These are phyloP conservation scores for Teunomyces barrocoloradensis DNA, from an alignment of 805 yeast genomes.

Conservation along the genomic window DNA sequence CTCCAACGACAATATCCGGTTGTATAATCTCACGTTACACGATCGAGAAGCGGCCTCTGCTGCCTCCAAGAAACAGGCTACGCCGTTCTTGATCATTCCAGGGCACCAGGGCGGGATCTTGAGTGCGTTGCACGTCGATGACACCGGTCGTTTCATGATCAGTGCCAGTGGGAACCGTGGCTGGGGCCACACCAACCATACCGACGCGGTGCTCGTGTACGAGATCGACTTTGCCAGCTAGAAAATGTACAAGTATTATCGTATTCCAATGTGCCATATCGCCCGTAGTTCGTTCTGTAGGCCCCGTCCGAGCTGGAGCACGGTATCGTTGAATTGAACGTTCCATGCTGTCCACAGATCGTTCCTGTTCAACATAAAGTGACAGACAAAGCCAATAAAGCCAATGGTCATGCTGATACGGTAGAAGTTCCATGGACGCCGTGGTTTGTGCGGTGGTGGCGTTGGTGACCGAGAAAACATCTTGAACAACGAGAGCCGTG, in stretches of 20 bases:
- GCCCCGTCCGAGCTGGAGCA: not conserved
- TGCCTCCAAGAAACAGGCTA: constrained; percentile 37
- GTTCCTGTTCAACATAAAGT: constrained; percentile 26
- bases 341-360: not conserved
- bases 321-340: not conserved
- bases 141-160: constrained; percentile 81
- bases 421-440: constrained; percentile 17
- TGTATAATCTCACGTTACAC: constrained; percentile 67
- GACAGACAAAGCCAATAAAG: constrained; percentile 36
- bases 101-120: constrained; percentile 95
- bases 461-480: constrained; percentile 18
- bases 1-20: constrained; percentile 82
- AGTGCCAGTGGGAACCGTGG: constrained; percentile 95
- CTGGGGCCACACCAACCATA: constrained; percentile 77
- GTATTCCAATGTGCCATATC: constrained; percentile 1
- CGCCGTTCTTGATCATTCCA: constrained; percentile 88
- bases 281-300: constrained; percentile 1
- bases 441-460: constrained; percentile 8
- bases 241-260: not conserved
- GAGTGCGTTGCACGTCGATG: constrained; percentile 76
- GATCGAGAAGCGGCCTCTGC: constrained; percentile 25
- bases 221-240: constrained; percentile 55
- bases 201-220: constrained; percentile 79
- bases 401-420: constrained; percentile 39
- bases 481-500: constrained; percentile 27